Evolutionary conservation across 352 stramenopile genomes (phyloP).

Genomic region (Phytopythium aichiense): DNA sequence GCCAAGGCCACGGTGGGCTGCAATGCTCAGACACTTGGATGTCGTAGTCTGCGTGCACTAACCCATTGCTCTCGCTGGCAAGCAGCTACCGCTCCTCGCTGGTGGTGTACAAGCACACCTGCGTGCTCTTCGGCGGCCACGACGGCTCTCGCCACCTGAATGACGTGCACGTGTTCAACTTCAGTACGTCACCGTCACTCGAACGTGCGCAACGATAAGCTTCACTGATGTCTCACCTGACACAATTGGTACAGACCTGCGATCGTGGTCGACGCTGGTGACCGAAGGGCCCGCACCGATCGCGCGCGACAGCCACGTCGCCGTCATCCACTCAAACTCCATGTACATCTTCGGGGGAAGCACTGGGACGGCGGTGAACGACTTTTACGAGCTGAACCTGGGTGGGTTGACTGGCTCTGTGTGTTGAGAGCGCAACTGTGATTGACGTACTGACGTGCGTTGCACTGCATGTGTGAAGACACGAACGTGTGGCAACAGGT

Average conservation of each 20-base stretch:
- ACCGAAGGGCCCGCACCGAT: constrained; percentile 90
- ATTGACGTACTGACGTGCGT: background rate
- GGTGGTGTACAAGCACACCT: constrained; percentile 91
- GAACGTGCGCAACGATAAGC: background rate
- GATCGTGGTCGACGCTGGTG: constrained; percentile 87
- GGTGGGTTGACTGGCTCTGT: constrained; percentile 22
- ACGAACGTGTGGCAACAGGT: constrained; percentile 68
- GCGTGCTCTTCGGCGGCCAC: constrained; percentile 95
- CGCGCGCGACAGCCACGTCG: constrained; percentile 96
- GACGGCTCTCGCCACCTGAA: constrained; percentile 97
- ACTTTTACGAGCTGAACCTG: constrained; percentile 95
- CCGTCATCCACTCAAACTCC: constrained; percentile 90
- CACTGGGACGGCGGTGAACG: constrained; percentile 96
- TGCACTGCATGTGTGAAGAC: constrained; percentile 18
- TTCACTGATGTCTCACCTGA: background rate
- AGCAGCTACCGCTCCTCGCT: constrained; percentile 86
- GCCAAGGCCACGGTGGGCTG: constrained; percentile 54
- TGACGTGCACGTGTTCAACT: constrained; percentile 97
- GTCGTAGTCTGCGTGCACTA: constrained; percentile 1
- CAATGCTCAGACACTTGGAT: background rate
- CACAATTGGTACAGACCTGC: constrained; percentile 35
- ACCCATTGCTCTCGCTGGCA: background rate
- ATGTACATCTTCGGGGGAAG: constrained; percentile 97
- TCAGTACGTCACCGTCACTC: constrained; percentile 43
- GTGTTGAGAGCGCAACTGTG: background rate